A percentile compares a stretch with the other conserved stretches of the same genome.
phyloP scores from a whole-genome alignment of 108 stramenopile genomes.

The Stephanodiscus minutulus region DNA sequence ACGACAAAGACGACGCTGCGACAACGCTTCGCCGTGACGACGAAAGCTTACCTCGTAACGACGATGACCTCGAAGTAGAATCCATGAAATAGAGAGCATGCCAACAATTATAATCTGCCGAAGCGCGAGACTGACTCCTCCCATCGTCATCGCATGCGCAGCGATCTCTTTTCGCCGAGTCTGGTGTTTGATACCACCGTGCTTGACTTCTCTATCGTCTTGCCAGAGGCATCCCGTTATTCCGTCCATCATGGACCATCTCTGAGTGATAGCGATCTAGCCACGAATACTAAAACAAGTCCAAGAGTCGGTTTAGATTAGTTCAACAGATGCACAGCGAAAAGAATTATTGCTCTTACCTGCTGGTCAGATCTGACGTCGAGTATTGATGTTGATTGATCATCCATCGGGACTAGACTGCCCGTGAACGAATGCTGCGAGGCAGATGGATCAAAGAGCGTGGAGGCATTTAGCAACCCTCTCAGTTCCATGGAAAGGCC shows the following conservation, averaged over 20 bases:
- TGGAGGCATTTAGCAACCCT: constrained; percentile 47
- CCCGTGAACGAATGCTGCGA: constrained; percentile 48
- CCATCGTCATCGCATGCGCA: too few relatives aligned
- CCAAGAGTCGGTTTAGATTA: not conserved
- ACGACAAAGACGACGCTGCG: too few relatives aligned
- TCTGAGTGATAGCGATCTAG: constrained; percentile 43
- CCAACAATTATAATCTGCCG: too few relatives aligned
- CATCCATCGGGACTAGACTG: constrained; percentile 40
- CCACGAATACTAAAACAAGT: constrained; percentile 24
- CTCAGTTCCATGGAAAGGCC: constrained; percentile 54
- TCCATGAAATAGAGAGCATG: too few relatives aligned
- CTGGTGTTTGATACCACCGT: not conserved
- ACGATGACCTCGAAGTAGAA: too few relatives aligned
- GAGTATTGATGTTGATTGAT: constrained; percentile 24
- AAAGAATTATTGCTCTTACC: constrained; percentile 9
- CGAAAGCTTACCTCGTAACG: too few relatives aligned
- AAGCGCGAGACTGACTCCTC: too few relatives aligned
- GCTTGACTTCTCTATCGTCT: not conserved
- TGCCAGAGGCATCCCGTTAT: not conserved
- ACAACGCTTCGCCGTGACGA: too few relatives aligned
- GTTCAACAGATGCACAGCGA: not conserved
- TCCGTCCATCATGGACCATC: constrained; percentile 6
- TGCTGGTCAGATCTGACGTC: constrained; percentile 35
- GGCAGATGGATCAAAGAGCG: constrained; percentile 35
- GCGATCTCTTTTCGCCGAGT: not conserved